Evolutionary conservation across 2,329 filamentous ascomycete species (phyloP).

Genomic region (Coleophoma crateriformis): DNA sequence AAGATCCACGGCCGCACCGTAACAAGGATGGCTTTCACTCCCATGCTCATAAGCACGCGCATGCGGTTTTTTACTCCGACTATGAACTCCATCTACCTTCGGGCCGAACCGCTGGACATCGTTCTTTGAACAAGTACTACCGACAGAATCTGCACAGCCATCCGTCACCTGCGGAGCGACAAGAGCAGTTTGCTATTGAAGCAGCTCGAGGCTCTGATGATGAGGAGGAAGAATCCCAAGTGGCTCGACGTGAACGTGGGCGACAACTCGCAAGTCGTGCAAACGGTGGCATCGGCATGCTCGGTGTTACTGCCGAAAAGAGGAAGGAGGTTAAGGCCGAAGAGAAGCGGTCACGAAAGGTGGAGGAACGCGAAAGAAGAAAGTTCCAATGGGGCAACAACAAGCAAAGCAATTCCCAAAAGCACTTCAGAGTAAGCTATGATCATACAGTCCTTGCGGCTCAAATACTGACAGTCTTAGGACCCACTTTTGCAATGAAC

Average conservation of each 20-base stretch:
- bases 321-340: slow-evolving; percentile 61
- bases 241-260: slow-evolving; percentile 35
- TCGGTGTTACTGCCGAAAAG: slow-evolving; percentile 70
- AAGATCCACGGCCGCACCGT: slow-evolving; percentile 66
- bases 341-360: slow-evolving; percentile 65
- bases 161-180: slow-evolving; percentile 71
- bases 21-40: slow-evolving; percentile 76
- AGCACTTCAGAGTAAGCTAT: slow-evolving; percentile 58
- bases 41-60: slow-evolving; percentile 67
- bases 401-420: slow-evolving; percentile 60
- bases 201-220: slow-evolving; percentile 40
- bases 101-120: slow-evolving; percentile 83
- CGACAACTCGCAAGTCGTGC: slow-evolving; percentile 59
- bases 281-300: slow-evolving; percentile 70
- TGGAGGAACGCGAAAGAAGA: slow-evolving; percentile 55
- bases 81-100: slow-evolving; percentile 91
- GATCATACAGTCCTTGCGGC: too few relatives aligned
- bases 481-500: slow-evolving; percentile 28
- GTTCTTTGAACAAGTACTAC: slow-evolving; percentile 82
- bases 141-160: slow-evolving; percentile 87
- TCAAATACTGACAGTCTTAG: slow-evolving; percentile 8
- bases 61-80: slow-evolving; percentile 84
- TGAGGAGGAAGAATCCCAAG: slow-evolving; percentile 29
- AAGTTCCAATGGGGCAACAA: slow-evolving; percentile 66
- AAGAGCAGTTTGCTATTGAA: slow-evolving; percentile 60